A percentile compares a stretch with the other conserved stretches of the same genome.
phyloP scores from a whole-genome alignment of 2,329 filamentous ascomycete species.

The Didymella glomerata region DNA sequence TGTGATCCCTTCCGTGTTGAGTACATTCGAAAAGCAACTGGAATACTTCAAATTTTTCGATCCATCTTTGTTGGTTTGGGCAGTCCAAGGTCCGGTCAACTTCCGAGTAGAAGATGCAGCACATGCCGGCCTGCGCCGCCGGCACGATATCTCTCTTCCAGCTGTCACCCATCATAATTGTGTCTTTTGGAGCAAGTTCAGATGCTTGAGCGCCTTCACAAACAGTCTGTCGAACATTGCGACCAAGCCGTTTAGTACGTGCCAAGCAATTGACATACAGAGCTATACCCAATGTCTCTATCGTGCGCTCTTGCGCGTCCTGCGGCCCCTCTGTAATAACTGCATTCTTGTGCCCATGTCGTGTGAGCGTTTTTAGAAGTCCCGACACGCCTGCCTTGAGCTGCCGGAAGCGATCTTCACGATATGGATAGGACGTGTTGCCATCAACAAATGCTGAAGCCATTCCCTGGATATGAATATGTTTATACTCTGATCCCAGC shows the following conservation, averaged over 20 bases:
- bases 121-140: slow-evolving; percentile 17
- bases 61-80: background rate
- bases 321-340: slow-evolving; percentile 60
- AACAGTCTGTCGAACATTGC: too few species aligned
- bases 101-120: slow-evolving; percentile 4
- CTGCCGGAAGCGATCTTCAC: slow-evolving; percentile 51
- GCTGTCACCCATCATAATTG: slow-evolving; percentile 28
- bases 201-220: slow-evolving; percentile 25
- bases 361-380: slow-evolving; percentile 49
- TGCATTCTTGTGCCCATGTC: slow-evolving; percentile 51
- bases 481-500: slow-evolving; percentile 37
- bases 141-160: slow-evolving; percentile 25
- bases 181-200: slow-evolving; percentile 12
- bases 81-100: too few species aligned
- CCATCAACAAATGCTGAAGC: slow-evolving; percentile 56
- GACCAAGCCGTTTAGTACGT: slow-evolving; percentile 44
- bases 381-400: slow-evolving; percentile 48
- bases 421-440: slow-evolving; percentile 56
- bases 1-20: background rate
- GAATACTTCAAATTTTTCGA: background rate
- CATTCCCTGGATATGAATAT: slow-evolving; percentile 49
- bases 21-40: background rate
- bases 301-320: slow-evolving; percentile 58
- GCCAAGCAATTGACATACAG: slow-evolving; percentile 43
- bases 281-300: slow-evolving; percentile 45